Evolutionary conservation across 2,329 filamentous ascomycete species (phyloP).

Genomic region (Sphaerulina populicola): DNA sequence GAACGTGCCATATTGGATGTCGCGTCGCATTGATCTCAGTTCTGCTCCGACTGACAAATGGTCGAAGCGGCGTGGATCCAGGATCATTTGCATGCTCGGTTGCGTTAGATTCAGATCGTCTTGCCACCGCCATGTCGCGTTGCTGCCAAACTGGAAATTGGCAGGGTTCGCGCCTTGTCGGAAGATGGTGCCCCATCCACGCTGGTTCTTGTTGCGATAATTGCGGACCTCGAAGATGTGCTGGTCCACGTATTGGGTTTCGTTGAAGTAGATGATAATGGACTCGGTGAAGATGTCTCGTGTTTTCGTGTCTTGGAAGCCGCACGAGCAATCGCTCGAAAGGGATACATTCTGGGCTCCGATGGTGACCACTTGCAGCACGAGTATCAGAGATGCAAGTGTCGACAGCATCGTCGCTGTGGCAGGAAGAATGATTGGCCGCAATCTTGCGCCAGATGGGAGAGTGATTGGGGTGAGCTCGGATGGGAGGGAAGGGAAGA

Average conservation of each 20-base stretch:
- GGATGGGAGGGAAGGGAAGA: not conserved
- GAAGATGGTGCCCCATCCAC: conserved; percentile 41
- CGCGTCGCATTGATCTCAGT: conserved; percentile 38
- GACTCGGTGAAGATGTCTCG: conserved; percentile 41
- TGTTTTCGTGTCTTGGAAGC: conserved; percentile 38
- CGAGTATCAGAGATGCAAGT: conserved; percentile 3
- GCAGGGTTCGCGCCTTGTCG: conserved; percentile 37
- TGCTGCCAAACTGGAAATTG: conserved; percentile 35
- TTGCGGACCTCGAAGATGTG: conserved; percentile 35
- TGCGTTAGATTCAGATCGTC: conserved; percentile 15
- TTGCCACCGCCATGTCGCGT: conserved; percentile 19
- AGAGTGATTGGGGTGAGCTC: not conserved
- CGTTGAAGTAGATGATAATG: conserved; percentile 46
- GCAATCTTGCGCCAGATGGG: not conserved
- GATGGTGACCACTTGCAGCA: conserved; percentile 10
- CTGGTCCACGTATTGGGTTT: conserved; percentile 34
- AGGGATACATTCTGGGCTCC: conserved; percentile 14
- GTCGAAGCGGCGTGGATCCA: conserved; percentile 20
- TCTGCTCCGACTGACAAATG: conserved; percentile 41
- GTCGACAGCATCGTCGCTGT: conserved; percentile 11
- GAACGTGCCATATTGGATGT: conserved; percentile 45
- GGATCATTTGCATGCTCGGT: conserved; percentile 20
- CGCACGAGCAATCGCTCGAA: conserved; percentile 37
- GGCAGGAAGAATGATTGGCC: not conserved
- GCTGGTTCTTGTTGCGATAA: conserved; percentile 40